Conservation (phyloP, 2,329 filamentous ascomycete genomes). For the Beauveria brongniartii region DNA sequence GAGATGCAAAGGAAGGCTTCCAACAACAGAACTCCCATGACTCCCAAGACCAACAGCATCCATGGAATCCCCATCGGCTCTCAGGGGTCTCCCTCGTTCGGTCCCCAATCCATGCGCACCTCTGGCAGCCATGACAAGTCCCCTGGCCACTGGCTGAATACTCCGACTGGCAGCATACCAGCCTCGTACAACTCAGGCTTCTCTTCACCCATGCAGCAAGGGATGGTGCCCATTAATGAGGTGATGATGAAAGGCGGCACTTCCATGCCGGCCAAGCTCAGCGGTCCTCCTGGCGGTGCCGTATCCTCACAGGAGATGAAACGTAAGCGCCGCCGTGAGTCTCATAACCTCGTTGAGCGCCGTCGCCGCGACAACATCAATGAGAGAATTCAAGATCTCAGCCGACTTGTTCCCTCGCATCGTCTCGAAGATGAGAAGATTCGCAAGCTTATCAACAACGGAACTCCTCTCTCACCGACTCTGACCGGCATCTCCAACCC, state of each 20-base stretch:
- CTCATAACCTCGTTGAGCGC: constrained; percentile 93
- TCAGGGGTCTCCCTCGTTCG: constrained; percentile 63
- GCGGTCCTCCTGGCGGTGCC: constrained; percentile 27
- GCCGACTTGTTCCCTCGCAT: constrained; percentile 84
- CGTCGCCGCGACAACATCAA: constrained; percentile 97
- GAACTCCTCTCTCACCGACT: constrained; percentile 78
- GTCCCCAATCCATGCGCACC: constrained; percentile 69
- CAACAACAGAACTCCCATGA: constrained; percentile 70
- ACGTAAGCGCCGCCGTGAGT: constrained; percentile 81
- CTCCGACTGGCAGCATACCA: constrained; percentile 66
- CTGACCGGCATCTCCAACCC: constrained; percentile 62
- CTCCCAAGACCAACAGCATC: constrained; percentile 75
- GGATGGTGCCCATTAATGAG: constrained; percentile 74
- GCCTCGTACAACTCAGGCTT: constrained; percentile 87
- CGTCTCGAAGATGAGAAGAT: constrained; percentile 95
- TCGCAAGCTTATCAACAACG: constrained; percentile 87
- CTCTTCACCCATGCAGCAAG: constrained; percentile 66
- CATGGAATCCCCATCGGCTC: constrained; percentile 60
- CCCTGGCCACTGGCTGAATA: constrained; percentile 80
- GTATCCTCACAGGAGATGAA: constrained; percentile 88
- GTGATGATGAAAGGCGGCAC: constrained; percentile 81
- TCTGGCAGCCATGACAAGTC: constrained; percentile 69
- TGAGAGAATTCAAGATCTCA: constrained; percentile 93
- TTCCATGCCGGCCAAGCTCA: constrained; percentile 83
- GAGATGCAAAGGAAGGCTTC: constrained; percentile 66